Evolutionary conservation across 2,329 filamentous ascomycete genomes (phyloP).

Genomic region (Trichophyton rubrum): DNA sequence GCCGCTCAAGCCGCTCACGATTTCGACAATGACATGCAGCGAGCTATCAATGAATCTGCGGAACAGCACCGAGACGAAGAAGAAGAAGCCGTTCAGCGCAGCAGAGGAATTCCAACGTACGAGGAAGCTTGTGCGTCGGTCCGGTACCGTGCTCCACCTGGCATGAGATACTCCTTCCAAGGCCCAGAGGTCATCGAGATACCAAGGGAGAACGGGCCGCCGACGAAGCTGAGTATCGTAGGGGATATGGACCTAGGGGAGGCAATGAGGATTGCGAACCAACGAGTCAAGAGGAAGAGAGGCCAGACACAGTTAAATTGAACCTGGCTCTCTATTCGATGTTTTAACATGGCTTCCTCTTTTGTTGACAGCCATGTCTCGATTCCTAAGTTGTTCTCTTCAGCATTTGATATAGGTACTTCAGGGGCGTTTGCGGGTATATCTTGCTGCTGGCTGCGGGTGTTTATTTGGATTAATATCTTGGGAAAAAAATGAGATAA

Average conservation of each 20-base stretch:
- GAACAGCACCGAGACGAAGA: constrained; percentile 13
- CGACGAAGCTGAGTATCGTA: constrained; percentile 10
- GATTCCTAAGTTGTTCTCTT: not conserved
- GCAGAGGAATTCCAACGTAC: constrained; percentile 13
- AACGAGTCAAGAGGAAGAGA: not conserved
- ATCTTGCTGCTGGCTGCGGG: too few relatives aligned
- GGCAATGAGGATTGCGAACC: constrained; percentile 14
- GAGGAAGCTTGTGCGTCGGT: constrained; percentile 12
- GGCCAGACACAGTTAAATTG: not conserved
- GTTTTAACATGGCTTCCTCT: not conserved
- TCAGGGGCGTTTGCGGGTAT: too few relatives aligned
- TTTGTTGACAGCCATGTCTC: not conserved
- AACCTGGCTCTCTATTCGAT: not conserved
- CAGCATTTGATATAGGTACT: not conserved
- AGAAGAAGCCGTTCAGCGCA: constrained; percentile 14
- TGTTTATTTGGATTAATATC: too few relatives aligned
- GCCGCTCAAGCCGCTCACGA: constrained; percentile 5
- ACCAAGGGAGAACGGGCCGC: not conserved
- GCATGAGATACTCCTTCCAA: constrained; percentile 14
- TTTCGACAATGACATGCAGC: constrained; percentile 10
- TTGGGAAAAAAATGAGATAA: too few relatives aligned
- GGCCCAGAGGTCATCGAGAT: constrained; percentile 9
- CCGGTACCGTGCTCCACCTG: constrained; percentile 8
- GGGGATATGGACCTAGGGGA: constrained; percentile 16
- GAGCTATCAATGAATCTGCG: constrained; percentile 14